Evolutionary conservation across 306 rosid species (phyloP).

Genomic region (Fragaria nilgerrensis): DNA sequence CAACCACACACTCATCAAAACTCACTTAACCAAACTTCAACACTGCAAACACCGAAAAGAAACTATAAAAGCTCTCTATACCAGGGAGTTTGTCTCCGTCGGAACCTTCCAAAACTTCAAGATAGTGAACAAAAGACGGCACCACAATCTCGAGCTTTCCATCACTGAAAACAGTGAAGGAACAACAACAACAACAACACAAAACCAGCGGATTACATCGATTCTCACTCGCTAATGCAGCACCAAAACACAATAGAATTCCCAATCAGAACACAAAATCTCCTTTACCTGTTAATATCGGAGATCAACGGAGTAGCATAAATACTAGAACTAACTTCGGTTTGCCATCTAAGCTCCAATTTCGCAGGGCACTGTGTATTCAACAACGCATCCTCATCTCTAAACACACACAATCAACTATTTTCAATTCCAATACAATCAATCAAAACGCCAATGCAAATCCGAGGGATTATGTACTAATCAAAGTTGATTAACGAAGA

Average conservation of each 20-base stretch:
- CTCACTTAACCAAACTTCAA: slow-evolving; percentile 17
- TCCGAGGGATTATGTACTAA: neutral
- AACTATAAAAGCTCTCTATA: slow-evolving; percentile 13
- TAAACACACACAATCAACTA: slow-evolving; percentile 24
- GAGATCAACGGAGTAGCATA: slow-evolving; percentile 93
- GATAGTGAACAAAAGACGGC: slow-evolving; percentile 96
- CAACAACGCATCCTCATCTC: slow-evolving; percentile 89
- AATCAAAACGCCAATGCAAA: slow-evolving; percentile 17
- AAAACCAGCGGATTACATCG: neutral
- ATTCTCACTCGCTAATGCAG: neutral
- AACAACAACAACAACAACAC: neutral
- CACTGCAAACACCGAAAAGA: neutral
- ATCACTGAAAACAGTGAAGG: slow-evolving; percentile 52
- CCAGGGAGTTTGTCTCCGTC: slow-evolving; percentile 99
- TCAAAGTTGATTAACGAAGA: neutral
- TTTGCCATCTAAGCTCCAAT: slow-evolving; percentile 97
- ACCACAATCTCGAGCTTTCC: slow-evolving; percentile 96
- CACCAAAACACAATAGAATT: neutral
- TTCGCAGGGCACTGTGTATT: slow-evolving; percentile 84
- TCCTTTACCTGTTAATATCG: slow-evolving; percentile 81
- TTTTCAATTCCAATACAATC: neutral
- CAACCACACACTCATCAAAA: slow-evolving; percentile 16
- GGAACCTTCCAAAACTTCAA: slow-evolving; percentile 93
- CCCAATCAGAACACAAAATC: neutral
- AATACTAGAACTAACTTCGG: slow-evolving; percentile 96